Percentiles rank a stretch among this genome's conserved stretches.
Conservation (phyloP, 2,329 filamentous ascomycete genomes). For the Xylaria sp. region DNA sequence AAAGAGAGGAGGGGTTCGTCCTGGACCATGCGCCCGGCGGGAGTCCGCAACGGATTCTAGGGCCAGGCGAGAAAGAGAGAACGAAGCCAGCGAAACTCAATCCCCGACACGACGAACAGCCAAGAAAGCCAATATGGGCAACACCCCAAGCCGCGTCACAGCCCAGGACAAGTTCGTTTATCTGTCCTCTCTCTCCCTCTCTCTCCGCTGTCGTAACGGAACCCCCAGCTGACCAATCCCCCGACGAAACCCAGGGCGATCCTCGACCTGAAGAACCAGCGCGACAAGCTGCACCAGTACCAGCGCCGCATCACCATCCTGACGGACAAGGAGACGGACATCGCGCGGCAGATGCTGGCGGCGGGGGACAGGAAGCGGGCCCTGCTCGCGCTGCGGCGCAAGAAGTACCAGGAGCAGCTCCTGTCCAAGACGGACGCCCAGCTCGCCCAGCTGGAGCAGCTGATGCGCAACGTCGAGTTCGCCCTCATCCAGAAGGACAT, state of each 20-base stretch:
- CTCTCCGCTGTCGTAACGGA: not conserved
- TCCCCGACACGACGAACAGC: not conserved
- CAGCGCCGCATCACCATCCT: slow-evolving; percentile 88
- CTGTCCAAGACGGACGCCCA: slow-evolving; percentile 90
- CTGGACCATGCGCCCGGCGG: slow-evolving; percentile 44
- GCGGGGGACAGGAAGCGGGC: slow-evolving; percentile 83
- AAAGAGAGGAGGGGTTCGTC: slow-evolving; percentile 13
- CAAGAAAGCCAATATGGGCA: slow-evolving; percentile 58
- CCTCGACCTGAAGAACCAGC: slow-evolving; percentile 96
- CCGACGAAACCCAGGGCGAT: slow-evolving; percentile 73
- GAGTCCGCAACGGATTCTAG: slow-evolving; percentile 42
- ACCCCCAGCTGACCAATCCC: slow-evolving; percentile 17
- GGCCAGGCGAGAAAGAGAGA: slow-evolving; percentile 35
- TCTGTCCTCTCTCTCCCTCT: not conserved
- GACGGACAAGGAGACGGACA: slow-evolving; percentile 85
- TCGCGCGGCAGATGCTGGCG: slow-evolving; percentile 84
- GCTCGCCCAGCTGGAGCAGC: slow-evolving; percentile 89
- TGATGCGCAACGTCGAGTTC: slow-evolving; percentile 92
- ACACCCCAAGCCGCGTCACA: slow-evolving; percentile 66
- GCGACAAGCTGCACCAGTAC: slow-evolving; percentile 96
- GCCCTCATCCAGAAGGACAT: slow-evolving; percentile 97
- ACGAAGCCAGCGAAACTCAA: slow-evolving; percentile 8
- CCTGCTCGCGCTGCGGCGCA: slow-evolving; percentile 86
- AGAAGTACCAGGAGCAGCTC: slow-evolving; percentile 96
- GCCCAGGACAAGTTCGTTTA: slow-evolving; percentile 83